Evolutionary conservation across 345 rosid species (phyloP).

Genomic region (Populus deltoides): DNA sequence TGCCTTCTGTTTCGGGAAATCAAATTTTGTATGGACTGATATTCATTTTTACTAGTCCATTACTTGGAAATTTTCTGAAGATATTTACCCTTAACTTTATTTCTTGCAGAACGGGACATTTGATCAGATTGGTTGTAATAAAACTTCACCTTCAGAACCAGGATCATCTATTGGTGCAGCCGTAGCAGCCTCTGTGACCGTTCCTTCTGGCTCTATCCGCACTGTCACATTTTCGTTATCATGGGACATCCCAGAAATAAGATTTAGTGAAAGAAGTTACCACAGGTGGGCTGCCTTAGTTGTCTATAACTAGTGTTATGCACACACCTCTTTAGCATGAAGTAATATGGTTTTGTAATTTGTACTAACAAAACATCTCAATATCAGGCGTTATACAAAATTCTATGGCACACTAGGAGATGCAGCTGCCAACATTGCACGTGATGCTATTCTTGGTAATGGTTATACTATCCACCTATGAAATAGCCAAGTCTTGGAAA

Average conservation of each 20-base stretch:
- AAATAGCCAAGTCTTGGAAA: neutral
- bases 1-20: neutral
- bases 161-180: slow-evolving; percentile 93
- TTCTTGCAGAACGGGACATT: slow-evolving; percentile 63
- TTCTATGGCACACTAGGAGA: slow-evolving; percentile 72
- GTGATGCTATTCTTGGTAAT: slow-evolving; percentile 43
- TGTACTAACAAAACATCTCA: neutral
- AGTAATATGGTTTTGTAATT: neutral
- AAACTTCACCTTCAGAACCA: slow-evolving; percentile 44
- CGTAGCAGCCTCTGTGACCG: slow-evolving; percentile 65
- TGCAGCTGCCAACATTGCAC: slow-evolving; percentile 78
- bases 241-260: slow-evolving; percentile 92
- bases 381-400: slow-evolving; percentile 73
- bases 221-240: slow-evolving; percentile 76
- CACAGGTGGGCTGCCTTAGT: slow-evolving; percentile 40
- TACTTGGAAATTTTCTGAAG: neutral
- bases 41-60: neutral
- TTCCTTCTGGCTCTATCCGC: slow-evolving; percentile 49
- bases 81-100: neutral
- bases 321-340: neutral
- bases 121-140: slow-evolving; percentile 35
- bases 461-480: neutral
- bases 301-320: neutral
- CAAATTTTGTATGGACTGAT: neutral
- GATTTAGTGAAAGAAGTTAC: slow-evolving; percentile 66